phyloP scores from a whole-genome alignment of 2,329 filamentous ascomycete species.

The Cordyceps cicadae region DNA sequence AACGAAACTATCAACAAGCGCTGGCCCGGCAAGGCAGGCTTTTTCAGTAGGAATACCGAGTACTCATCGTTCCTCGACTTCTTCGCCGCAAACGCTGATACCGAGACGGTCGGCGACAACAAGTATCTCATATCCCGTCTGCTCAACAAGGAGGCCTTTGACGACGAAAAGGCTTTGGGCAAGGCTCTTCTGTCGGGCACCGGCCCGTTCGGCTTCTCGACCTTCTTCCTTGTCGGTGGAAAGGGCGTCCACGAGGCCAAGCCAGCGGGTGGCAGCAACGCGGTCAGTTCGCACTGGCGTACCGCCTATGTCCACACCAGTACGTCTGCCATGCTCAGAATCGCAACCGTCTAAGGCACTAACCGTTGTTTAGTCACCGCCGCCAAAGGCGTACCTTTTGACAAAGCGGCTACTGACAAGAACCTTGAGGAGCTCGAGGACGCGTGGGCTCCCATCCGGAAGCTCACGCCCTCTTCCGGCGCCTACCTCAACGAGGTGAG shows the following conservation, averaged over 20 bases:
- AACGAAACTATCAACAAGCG: slow-evolving; percentile 30
- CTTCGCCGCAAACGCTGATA: slow-evolving; percentile 30
- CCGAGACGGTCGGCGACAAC: slow-evolving; percentile 26
- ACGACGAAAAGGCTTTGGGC: slow-evolving; percentile 25
- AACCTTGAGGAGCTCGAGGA: slow-evolving; percentile 21
- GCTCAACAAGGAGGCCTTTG: slow-evolving; percentile 30
- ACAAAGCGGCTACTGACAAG: slow-evolving; percentile 21
- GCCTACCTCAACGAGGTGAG: slow-evolving; percentile 39
- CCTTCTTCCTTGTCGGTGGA: slow-evolving; percentile 34
- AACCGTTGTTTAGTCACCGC: slow-evolving; percentile 19
- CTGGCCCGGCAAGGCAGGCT: slow-evolving; percentile 23
- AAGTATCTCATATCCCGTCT: slow-evolving; percentile 35
- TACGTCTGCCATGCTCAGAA: slow-evolving; percentile 14
- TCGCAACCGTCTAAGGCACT: too few species aligned
- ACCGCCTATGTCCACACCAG: slow-evolving; percentile 30
- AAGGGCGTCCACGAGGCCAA: slow-evolving; percentile 35
- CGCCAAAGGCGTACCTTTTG: slow-evolving; percentile 23
- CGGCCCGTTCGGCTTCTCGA: slow-evolving; percentile 20
- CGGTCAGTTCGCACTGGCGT: slow-evolving; percentile 39
- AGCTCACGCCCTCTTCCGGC: slow-evolving; percentile 33
- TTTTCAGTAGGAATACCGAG: slow-evolving; percentile 13
- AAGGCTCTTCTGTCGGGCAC: slow-evolving; percentile 30
- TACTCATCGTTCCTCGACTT: slow-evolving; percentile 31
- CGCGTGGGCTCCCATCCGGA: slow-evolving; percentile 26
- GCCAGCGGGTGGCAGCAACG: slow-evolving; percentile 36